Base-by-base conservation (phyloP, 1,139 yeast species). In the Maudiozyma humilis region DNA sequence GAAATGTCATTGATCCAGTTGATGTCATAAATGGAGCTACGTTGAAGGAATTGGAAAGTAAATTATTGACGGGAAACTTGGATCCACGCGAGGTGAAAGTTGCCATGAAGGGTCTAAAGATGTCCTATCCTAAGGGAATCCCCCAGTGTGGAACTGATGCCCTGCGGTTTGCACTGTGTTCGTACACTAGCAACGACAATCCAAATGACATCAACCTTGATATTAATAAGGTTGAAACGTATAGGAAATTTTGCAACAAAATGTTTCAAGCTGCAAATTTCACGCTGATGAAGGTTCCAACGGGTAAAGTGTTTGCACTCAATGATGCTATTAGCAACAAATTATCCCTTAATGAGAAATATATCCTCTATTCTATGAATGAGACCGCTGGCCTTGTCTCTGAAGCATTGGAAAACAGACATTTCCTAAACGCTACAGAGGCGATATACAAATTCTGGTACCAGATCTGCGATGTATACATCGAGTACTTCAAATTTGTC, bases 121-220 rank as follows among this genome's bases (percentile, higher is more conserved):
- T 77, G 54, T 79, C 94, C n/a, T 91, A 86, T 73, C 98, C 98
- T 48, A 80, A 80, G 55, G 98, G 98, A 70, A 89, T 91, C 56
- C 96, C 97, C 45, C 95, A 89, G 70, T 91, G 97, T 75, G 98
- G 98, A 71, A 87, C 97, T 42, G 98, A 91, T 68, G 98, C 98
- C 36, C 72, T 91, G 68, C 81, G 98, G 70, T 91, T 91, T 64
- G 96, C 98, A 25, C 77, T 91, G 53, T 91, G 98, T 77, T 96
- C 96, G 43, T 89, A 89, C 73, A 83, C 95, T 40, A 89, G 96
- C 46, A 97, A 97, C 69, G 96, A 95, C 57, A 81, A 96, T 69
- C 96, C 95, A 56, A 81, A 96, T 69, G 98, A 91, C 63, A 91
- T 91, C 66, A 91, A 89, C 70, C 76, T 91, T 65, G 97, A 91